These are phyloP conservation scores for Alternaria postmessia DNA, from an alignment of 2,329 filamentous ascomycete species.

Conservation along the genomic window DNA sequence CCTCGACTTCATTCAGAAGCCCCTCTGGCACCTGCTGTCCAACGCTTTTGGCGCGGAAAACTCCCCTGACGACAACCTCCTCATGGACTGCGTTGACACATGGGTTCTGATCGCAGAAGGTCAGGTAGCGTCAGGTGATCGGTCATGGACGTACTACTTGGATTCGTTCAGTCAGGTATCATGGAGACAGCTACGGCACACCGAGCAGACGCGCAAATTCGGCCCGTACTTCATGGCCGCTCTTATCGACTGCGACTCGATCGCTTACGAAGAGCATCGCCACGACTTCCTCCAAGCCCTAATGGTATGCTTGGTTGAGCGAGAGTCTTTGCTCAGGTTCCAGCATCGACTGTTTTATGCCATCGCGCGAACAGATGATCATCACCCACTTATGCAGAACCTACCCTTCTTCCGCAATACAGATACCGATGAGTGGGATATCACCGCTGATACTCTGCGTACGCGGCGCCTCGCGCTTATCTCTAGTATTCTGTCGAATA, in stretches of 20 bases:
- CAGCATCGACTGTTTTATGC: slow-evolving; percentile 66
- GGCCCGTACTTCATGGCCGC: slow-evolving; percentile 55
- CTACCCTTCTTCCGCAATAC: slow-evolving; percentile 62
- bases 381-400: slow-evolving; percentile 62
- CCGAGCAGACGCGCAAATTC: slow-evolving; percentile 56
- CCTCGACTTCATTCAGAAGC: slow-evolving; percentile 56
- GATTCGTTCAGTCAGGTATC: slow-evolving; percentile 62
- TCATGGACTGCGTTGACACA: slow-evolving; percentile 61
- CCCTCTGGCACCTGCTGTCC: slow-evolving; percentile 64
- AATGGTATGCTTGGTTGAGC: slow-evolving; percentile 65
- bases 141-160: slow-evolving; percentile 65
- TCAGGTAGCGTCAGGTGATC: slow-evolving; percentile 55
- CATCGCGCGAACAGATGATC: slow-evolving; percentile 58
- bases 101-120: slow-evolving; percentile 62
- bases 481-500: slow-evolving; percentile 65
- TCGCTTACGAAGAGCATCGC: slow-evolving; percentile 56
- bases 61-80: slow-evolving; percentile 60
- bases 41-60: slow-evolving; percentile 69
- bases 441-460: slow-evolving; percentile 62
- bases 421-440: slow-evolving; percentile 52
- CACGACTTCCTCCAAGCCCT: slow-evolving; percentile 62
- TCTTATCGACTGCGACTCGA: slow-evolving; percentile 50
- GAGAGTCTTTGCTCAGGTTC: slow-evolving; percentile 67
- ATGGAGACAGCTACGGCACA: slow-evolving; percentile 58
- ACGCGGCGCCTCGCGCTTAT: slow-evolving; percentile 64